Evolutionary conservation across 495 filamentous ascomycete genomes (phyloP).

Genomic region (Aspergillus diversus): DNA sequence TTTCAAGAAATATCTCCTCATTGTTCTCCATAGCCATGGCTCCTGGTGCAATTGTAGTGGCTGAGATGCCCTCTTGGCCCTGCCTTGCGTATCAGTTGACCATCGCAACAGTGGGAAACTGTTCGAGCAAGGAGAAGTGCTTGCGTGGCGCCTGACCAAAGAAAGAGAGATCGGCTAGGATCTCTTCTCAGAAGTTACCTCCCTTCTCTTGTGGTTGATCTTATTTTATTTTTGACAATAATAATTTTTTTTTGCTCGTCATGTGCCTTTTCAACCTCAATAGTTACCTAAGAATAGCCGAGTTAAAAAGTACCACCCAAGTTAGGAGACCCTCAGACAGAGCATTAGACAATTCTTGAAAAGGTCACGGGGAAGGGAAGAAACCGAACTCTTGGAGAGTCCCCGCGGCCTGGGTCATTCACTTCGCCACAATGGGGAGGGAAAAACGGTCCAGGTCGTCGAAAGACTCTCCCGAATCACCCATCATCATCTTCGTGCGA

Average conservation of each 20-base stretch:
- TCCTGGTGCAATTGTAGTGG: neutral
- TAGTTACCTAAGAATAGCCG: constrained; percentile 1
- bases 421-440: neutral
- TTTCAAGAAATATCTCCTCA: neutral
- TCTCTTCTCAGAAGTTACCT: neutral
- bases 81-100: neutral
- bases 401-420: neutral
- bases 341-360: neutral
- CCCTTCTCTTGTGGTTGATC: neutral
- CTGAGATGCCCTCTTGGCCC: neutral
- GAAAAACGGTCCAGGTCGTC: constrained; percentile 6
- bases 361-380: neutral
- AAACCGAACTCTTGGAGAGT: neutral
- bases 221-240: neutral
- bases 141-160: neutral
- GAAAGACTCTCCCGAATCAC: constrained; percentile 5
- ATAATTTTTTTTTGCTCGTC: constrained; percentile 3
- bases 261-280: constrained; percentile 10
- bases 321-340: neutral
- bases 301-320: neutral
- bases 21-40: neutral
- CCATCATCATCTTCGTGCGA: constrained; percentile 13
- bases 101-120: neutral
- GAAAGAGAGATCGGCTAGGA: constrained; percentile 5
- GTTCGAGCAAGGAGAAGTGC: neutral